Percentiles rank a stretch among this genome's conserved stretches.
These are phyloP conservation scores for Chloris gayana DNA, from an alignment of 176 grass and related monocot species.

Conservation along the genomic window DNA sequence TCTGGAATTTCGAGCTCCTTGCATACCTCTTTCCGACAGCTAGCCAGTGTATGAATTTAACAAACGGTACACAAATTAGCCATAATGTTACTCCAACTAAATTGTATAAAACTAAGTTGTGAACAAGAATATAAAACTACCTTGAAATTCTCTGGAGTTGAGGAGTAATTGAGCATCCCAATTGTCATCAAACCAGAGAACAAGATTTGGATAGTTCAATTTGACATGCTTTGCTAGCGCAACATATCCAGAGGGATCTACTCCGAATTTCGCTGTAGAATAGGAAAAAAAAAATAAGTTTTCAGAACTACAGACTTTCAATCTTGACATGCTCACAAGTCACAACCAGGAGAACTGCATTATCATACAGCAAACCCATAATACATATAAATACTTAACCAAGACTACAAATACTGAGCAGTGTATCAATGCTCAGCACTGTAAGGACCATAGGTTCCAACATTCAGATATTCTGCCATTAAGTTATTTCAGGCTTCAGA, in stretches of 20 bases:
- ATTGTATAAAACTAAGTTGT: not conserved
- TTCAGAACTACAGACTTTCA: constrained; percentile 12
- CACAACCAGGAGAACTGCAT: not conserved
- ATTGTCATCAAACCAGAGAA: constrained; percentile 99
- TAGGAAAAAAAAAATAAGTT: not conserved
- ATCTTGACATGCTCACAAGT: not conserved
- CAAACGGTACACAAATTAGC: not conserved
- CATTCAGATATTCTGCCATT: not conserved
- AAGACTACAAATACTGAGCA: not conserved
- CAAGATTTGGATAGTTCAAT: constrained; percentile 77
- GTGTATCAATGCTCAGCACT: not conserved
- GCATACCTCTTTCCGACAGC: constrained; percentile 68
- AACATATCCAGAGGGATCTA: constrained; percentile 75
- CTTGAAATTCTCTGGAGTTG: constrained; percentile 94
- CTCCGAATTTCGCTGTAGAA: constrained; percentile 91
- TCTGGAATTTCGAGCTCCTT: constrained; percentile 73
- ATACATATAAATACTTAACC: not conserved
- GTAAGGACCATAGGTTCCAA: not conserved
- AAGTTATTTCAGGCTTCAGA: not conserved
- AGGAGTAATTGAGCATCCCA: constrained; percentile 98
- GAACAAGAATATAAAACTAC: constrained; percentile 37
- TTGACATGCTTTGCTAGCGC: constrained; percentile 91
- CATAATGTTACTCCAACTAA: too few species aligned
- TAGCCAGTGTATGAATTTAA: constrained; percentile 47
- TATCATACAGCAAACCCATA: not conserved